Evolutionary conservation across 345 rosid genomes (phyloP), one percentile per base, ranked within the genome.

Genomic region (Citrus maxima): DNA sequence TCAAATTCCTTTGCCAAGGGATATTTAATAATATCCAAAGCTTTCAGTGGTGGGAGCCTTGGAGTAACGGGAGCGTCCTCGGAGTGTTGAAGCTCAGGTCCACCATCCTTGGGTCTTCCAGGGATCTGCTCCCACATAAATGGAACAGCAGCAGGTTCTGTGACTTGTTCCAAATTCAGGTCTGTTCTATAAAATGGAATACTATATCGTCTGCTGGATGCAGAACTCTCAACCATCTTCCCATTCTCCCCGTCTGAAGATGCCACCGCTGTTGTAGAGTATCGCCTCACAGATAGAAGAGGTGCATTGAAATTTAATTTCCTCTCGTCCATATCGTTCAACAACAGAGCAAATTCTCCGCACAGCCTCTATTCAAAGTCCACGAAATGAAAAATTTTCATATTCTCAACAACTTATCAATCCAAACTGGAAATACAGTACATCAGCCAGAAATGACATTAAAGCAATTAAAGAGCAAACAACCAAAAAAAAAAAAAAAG

Each of bases 61-160:
- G 93, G 89, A 27, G 84, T 72, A 58, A 65, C 81, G 21, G 80
- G 40, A 54, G 30, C 81, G 63, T 70, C 80, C 74, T 83, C 77
- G 1, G 21, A 67, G 4, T 74, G 79, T 67, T 32, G 70, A 18
- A 75, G 67, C 75, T 72, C 83, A 14, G 75, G 70, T 34, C 28
- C 55, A 42, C 76, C 73, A 27, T 79, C 83, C 78, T 88, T 96
- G 7, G 88, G 78, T 80, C 86, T 86, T 27, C 99, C 99, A 58
- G 99, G 98, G 74, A 89, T 88, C 75, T 85, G 88, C 71, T 94
- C 98, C 98, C 99, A 96, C 21, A 78, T 78, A 74, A 96, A 96
- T 80, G 99, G 98, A 77, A 96, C 94, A 8, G 97, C 91, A 65
- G 78, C 95, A 30, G 93, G 85, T 78, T 94, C 91, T 4, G 91